Evolutionary conservation across 1,284 basidiomycete genomes (phyloP), one percentile per base, ranked within the genome.

Genomic region (Melampsora americana): DNA sequence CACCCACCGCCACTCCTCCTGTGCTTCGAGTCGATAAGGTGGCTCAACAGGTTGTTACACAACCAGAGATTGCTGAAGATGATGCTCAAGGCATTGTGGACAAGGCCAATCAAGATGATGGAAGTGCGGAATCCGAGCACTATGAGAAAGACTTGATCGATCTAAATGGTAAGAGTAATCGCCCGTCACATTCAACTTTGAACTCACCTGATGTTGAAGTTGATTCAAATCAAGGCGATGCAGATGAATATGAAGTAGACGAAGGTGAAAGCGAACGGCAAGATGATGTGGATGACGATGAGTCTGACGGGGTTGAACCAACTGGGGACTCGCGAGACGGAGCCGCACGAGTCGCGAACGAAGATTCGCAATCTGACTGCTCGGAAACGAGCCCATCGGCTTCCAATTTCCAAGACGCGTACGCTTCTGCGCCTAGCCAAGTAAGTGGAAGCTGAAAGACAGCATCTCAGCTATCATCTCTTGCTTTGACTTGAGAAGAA

Each of bases 361-460:
- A 67, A 12, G 65, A 74, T 44, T n/a, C 48, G 28, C 46, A 66
- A n/a, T 62, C 28, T 35, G 72, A 75, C 32, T 16, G 23, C 56
- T 75, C 72, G n/a, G 65, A 59, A 23, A 16, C 26, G 28, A 59
- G 56, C 56, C 56, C 56, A 28, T 59, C 56, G 23, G 28, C n/a
- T 59, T 59, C 56, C 28, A 23, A 59, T 18, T 59, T 59, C n/a
- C 56, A 59, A 28, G 56, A 59, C 18, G 56, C 28, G 23, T 26
- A 59, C 23, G 44, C 44, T 44, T 44, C 44, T 44, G 44, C 44
- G 44, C 44, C 44, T 18, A 59, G 56, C 14, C 56, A 59, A 28
- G 56, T 59, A 59, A 23, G 56, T 59, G 23, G 5, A 18, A 44
- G 14, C 0, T 44, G 16, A 5, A 14, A 44, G 18, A 16, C 14